Percentiles rank a stretch among this genome's conserved stretches.
Evolutionary conservation across 257 asterid genomes (phyloP).

Genomic region (Prunella vulgaris): DNA sequence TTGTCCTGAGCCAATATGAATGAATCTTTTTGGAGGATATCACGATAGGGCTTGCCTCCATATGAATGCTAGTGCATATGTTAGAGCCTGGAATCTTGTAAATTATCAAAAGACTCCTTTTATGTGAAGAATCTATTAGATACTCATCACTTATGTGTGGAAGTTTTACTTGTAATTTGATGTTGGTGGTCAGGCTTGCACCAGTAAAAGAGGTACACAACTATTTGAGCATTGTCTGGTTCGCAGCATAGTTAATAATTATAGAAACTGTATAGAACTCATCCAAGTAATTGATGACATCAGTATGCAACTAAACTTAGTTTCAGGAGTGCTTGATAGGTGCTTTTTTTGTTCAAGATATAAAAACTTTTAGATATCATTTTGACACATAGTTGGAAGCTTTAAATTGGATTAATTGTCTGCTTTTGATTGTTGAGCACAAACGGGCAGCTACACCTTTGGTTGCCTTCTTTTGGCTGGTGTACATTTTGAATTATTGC

Average conservation of each 20-base stretch:
- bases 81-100: neutral
- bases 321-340: neutral
- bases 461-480: neutral
- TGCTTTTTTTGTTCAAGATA: neutral
- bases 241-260: neutral
- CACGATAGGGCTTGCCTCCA: neutral
- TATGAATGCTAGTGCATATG: neutral
- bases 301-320: neutral
- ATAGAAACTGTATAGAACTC: neutral
- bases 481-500: neutral
- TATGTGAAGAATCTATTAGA: neutral
- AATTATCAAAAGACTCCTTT: neutral
- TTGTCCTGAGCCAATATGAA: neutral
- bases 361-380: neutral
- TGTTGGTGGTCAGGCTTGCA: neutral
- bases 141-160: neutral
- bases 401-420: neutral
- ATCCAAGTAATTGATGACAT: neutral
- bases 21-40: neutral
- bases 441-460: neutral
- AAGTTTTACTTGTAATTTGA: neutral
- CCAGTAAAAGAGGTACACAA: neutral
- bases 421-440: neutral
- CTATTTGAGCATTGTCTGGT: neutral
- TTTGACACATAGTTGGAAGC: neutral